Evolutionary conservation across 192 early-diverging fungal genomes (phyloP), one percentile per base, ranked within the genome.

Genomic region (Paraglomus occultum): DNA sequence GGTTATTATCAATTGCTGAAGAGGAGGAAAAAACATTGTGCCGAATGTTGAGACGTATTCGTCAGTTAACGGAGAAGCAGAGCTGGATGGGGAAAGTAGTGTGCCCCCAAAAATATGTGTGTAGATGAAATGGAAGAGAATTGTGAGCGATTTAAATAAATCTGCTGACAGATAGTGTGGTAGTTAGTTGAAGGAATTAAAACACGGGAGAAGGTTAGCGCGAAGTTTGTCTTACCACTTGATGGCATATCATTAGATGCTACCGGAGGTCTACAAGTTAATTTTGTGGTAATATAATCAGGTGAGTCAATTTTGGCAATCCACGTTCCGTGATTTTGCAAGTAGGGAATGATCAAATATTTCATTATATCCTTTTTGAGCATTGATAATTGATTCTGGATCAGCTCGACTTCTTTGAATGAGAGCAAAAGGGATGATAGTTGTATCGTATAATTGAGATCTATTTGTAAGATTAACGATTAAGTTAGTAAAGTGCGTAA

Each of bases 1-100:
- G 11, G 67, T 60, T 31, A 72, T 74, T 8, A 80, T 52, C 43
- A 73, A 31, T 11, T 71, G 51, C 20, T 75, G 67, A 18, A 70
- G 40, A 59, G 57, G 54, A 46, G 44, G 52, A 10, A 57, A 58
- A 11, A 70, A 59, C 46, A 70, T 49, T 38, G 47, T 70, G 2
- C 67, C 67, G 49, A 70, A 70, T 11, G 15, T 70, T 1, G 52
- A 58, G 5, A 47, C 18, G 42, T 59, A 70, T 70, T 59, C 45
- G 49, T 23, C 40, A 15, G 67, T 39, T 40, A 70, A 17, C 8
- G 67, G 67, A 8, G 39, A 70, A 51, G 50, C 44, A 7, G 31
- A 11, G 38, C 22, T 11, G 31, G 38, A 15, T 48, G 46, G 18
- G 1, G 43, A 17, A 17, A 22, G 20, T 57, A 22, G 38, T 4